phyloP scores from a whole-genome alignment of 345 rosid species.

The Corymbia maculata region DNA sequence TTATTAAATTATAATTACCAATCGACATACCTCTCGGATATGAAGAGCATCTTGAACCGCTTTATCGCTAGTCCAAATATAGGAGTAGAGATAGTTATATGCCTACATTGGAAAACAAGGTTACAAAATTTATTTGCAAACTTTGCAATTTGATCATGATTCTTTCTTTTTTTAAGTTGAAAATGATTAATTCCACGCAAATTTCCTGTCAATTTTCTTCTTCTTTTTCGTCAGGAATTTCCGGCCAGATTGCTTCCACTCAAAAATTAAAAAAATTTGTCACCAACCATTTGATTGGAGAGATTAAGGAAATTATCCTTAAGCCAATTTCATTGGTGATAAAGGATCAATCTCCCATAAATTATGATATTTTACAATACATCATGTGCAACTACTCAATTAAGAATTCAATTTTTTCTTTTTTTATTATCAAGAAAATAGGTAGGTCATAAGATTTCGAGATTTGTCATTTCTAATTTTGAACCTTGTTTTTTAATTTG shows the following conservation, averaged over 20 bases:
- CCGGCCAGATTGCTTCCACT: accelerated
- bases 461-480: neutral
- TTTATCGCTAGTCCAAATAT: conserved; percentile 11
- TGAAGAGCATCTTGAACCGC: conserved; percentile 18
- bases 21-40: conserved; percentile 11
- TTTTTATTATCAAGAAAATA: neutral
- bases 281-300: neutral
- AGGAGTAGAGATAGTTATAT: neutral
- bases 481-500: neutral
- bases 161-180: neutral
- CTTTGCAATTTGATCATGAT: neutral
- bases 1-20: neutral
- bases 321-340: neutral
- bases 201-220: neutral
- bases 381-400: neutral
- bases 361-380: neutral
- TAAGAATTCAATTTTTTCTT: too few relatives aligned
- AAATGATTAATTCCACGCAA: neutral
- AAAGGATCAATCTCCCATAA: neutral
- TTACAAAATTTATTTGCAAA: neutral
- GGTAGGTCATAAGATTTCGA: neutral
- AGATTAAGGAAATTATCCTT: neutral
- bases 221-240: neutral
- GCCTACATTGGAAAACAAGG: neutral
- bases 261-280: neutral